Conservation (phyloP, 2,329 filamentous ascomycete species). For the Aureobasidium uvarum region DNA sequence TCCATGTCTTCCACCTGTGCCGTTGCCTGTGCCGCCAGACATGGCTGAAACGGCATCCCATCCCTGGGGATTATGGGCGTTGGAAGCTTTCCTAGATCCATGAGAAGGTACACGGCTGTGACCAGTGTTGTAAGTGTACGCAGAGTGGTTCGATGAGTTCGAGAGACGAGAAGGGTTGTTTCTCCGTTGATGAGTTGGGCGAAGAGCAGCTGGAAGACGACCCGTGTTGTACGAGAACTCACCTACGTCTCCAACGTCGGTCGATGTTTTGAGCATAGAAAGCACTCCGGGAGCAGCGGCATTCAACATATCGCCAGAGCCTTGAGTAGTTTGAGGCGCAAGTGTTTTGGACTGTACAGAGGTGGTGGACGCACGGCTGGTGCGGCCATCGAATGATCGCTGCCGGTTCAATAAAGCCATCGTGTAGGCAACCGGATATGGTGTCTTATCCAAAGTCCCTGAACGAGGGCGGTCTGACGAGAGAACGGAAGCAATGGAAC, state of each 20-base stretch:
- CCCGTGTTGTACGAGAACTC: slow-evolving; percentile 42
- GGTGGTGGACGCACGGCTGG: slow-evolving; percentile 49
- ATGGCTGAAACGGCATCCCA: slow-evolving; percentile 44
- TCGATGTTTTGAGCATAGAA: slow-evolving; percentile 53
- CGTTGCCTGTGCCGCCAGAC: slow-evolving; percentile 32
- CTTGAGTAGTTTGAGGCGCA: slow-evolving; percentile 35
- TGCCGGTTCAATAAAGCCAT: slow-evolving; percentile 49
- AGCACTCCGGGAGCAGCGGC: slow-evolving; percentile 44
- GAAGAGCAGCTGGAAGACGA: slow-evolving; percentile 42
- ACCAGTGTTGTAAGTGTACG: slow-evolving; percentile 33
- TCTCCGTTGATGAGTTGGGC: slow-evolving; percentile 39
- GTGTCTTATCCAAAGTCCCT: background rate
- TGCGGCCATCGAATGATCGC: slow-evolving; percentile 48
- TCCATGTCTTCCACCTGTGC: slow-evolving; percentile 29
- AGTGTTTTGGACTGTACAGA: slow-evolving; percentile 38
- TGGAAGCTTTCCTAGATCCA: slow-evolving; percentile 43
- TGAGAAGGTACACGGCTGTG: slow-evolving; percentile 42
- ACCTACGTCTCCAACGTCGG: slow-evolving; percentile 49
- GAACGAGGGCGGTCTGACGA: background rate
- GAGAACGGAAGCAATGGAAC: background rate
- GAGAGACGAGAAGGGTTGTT: slow-evolving; percentile 42
- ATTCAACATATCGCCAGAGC: slow-evolving; percentile 32
- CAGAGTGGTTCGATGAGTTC: slow-evolving; percentile 40
- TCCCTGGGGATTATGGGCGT: slow-evolving; percentile 38
- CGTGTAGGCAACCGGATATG: slow-evolving; percentile 29